Percentiles rank a stretch among this genome's conserved stretches.
These are phyloP conservation scores for Amanita molliuscula DNA, from an alignment of 768 basidiomycete species.

Conservation along the genomic window DNA sequence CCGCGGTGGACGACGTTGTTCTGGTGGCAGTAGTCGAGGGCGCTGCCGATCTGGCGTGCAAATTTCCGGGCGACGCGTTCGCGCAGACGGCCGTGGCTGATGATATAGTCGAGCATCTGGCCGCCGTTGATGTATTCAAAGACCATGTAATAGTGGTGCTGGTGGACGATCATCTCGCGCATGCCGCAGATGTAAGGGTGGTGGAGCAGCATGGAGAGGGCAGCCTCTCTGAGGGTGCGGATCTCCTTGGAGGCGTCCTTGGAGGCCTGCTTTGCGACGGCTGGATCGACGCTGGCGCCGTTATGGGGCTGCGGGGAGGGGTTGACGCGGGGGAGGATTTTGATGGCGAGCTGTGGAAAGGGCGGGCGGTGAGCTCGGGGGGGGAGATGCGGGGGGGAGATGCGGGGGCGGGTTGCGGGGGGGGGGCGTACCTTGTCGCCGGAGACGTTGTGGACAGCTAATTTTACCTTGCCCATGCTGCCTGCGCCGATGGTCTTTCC, in stretches of 20 bases:
- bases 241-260: conserved; percentile 95
- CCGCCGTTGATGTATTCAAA: conserved; percentile 98
- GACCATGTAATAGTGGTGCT: conserved; percentile 99
- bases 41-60: conserved; percentile 93
- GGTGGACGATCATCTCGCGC: conserved; percentile 97
- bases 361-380: conserved; percentile 1
- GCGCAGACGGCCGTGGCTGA: conserved; percentile 90
- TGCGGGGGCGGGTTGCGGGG: too few relatives aligned
- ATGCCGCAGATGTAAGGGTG: conserved; percentile 99
- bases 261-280: conserved; percentile 65
- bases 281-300: conserved; percentile 38
- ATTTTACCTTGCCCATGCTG: conserved; percentile 98
- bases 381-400: too few relatives aligned
- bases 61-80: conserved; percentile 97
- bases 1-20: conserved; percentile 97
- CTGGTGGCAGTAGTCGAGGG: conserved; percentile 92
- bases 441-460: conserved; percentile 80
- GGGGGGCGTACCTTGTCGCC: conserved; percentile 88
- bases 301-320: conserved; percentile 45
- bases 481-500: conserved; percentile 96
- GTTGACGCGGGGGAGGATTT: conserved; percentile 86
- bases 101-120: conserved; percentile 99
- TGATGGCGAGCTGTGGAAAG: conserved; percentile 78
- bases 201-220: conserved; percentile 88
- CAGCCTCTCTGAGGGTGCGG: conserved; percentile 91